Percentiles rank a stretch among this genome's conserved stretches.
These are phyloP conservation scores for Populus alba DNA, from an alignment of 345 rosid species.

Conservation along the genomic window DNA sequence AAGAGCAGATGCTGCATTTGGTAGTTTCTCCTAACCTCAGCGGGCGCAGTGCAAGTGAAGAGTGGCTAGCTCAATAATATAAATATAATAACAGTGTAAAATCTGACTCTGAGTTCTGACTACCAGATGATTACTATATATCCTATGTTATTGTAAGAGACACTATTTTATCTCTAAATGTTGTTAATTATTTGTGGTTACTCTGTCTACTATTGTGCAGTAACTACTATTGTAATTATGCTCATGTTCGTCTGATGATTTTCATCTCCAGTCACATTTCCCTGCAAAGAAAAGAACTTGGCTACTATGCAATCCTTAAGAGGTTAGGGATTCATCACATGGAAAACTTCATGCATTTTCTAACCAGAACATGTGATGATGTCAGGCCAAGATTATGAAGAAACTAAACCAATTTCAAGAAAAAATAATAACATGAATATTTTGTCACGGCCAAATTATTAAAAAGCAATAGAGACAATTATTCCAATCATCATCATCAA, in stretches of 20 bases:
- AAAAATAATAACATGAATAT: not conserved
- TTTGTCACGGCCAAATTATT: not conserved
- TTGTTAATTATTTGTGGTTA: not conserved
- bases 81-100: constrained; percentile 3
- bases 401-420: not conserved
- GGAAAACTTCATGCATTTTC: too few species aligned
- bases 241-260: not conserved
- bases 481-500: not conserved
- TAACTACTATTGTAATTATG: not conserved
- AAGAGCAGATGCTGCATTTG: not conserved
- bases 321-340: not conserved
- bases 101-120: constrained; percentile 4
- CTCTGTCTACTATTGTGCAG: not conserved
- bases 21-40: not conserved
- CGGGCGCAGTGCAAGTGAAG: not conserved
- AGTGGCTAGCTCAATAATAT: not conserved
- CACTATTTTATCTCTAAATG: not conserved
- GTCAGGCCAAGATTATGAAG: not conserved
- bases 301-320: not conserved
- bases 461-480: not conserved
- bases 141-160: constrained; percentile 1
- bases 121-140: not conserved
- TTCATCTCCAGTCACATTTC: not conserved
- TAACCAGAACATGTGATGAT: not conserved
- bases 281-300: not conserved